phyloP scores from a whole-genome alignment of 129 eudicot species.

The Solidago caesia region DNA sequence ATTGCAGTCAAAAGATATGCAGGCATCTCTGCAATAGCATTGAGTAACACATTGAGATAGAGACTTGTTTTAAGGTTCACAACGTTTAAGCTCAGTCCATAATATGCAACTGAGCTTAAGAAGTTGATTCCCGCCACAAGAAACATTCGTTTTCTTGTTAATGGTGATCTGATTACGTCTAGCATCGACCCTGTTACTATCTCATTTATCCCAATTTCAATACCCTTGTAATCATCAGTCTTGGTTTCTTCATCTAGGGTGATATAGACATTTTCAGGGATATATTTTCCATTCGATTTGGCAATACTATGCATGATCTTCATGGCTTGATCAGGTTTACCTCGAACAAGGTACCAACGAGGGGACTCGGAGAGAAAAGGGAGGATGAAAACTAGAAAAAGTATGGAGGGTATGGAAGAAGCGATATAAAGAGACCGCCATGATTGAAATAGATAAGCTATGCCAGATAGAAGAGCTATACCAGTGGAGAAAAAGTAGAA shows the following conservation, averaged over 20 bases:
- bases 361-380: conserved; percentile 93
- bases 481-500: conserved; percentile 88
- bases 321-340: conserved; percentile 57
- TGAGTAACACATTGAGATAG: conserved; percentile 62
- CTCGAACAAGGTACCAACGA: conserved; percentile 76
- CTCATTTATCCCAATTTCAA: conserved; percentile 22
- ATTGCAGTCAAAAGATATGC: conserved; percentile 65
- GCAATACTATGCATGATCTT: conserved; percentile 66
- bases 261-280: conserved; percentile 50
- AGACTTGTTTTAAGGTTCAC: conserved; percentile 81
- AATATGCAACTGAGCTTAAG: conserved; percentile 62
- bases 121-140: conserved; percentile 61
- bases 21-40: conserved; percentile 74
- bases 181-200: conserved; percentile 44
- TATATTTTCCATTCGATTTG: conserved; percentile 38
- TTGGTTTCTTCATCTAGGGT: conserved; percentile 53
- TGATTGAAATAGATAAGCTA: conserved; percentile 63
- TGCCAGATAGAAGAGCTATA: conserved; percentile 61
- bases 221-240: neutral
- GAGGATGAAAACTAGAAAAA: conserved; percentile 51
- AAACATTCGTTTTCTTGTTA: conserved; percentile 54
- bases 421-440: conserved; percentile 77
- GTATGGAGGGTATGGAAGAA: conserved; percentile 62
- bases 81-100: conserved; percentile 73
- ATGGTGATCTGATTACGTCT: conserved; percentile 58